Evolutionary conservation across 495 filamentous ascomycete species (phyloP), one percentile per base, ranked within the genome.

Genomic region (Letharia columbiana): DNA sequence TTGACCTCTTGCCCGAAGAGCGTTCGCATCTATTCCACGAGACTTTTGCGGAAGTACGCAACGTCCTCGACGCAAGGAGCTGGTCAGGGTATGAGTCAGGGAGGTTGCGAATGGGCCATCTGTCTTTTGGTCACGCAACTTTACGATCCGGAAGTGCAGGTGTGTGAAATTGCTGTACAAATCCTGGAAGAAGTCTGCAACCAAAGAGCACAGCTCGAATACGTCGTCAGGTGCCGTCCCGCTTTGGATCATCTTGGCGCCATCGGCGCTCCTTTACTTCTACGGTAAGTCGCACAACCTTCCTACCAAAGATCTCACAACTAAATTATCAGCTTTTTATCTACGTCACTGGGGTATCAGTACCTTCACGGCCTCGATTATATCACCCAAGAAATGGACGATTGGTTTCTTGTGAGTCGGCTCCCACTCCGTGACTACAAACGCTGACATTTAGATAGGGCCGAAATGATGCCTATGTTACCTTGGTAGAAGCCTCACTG

Each of bases 351-450:
- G 42, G 94, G 94, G 8, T 98, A 98, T 69, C 92, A 98, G 76
- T 98, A 98, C 75, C 80, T 98, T 6, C 91, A 98, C 75, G 94
- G 91, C 11, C 81, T 98, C 23, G 94, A 98, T 75, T 98, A 98
- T 70, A 98, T 98, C 73, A 94, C 91, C 50, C 91, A 94, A 70
- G 95, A 98, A 73, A 98, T 98, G 94, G 94, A 98, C 72, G 94
- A 98, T 75, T 98, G 94, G 94, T 98, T 97, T 73, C 84, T 90
- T 45, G 54, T 57, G 54, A 57, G 54, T 57, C 13, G 15, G 52
- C 31, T 18, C 33, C 4, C 11, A 15, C 28, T 56, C 13, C 13
- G 13, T 56, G 52, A 35, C 28, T 33, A 35, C 52, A 35, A 35
- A 18, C 6, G 31, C 8, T 56, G 31, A 56, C 52, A 2, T 56